Evolutionary conservation across 805 yeast species (phyloP).

Genomic region (Clavispora phyllophila): DNA sequence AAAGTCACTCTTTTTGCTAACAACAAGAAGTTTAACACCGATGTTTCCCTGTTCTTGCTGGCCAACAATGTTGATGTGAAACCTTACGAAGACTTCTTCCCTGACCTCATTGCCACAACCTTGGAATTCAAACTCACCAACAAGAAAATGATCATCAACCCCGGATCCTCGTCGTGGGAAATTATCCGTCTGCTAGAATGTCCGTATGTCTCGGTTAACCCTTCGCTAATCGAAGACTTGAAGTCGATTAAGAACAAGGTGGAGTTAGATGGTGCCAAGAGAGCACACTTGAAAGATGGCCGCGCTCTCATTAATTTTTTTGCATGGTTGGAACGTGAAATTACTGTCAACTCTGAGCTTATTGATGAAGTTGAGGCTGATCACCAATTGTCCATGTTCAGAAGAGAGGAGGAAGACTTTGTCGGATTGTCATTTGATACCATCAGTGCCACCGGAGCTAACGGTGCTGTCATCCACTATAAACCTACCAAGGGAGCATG

Average conservation of each 20-base stretch:
- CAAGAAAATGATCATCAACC: constrained; percentile 27
- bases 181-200: constrained; percentile 31
- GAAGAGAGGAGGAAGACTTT: constrained; percentile 41
- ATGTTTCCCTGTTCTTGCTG: constrained; percentile 21
- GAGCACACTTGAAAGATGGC: constrained; percentile 56
- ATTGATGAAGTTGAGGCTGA: constrained; percentile 60
- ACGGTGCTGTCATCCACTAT: constrained; percentile 76
- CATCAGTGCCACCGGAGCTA: constrained; percentile 69
- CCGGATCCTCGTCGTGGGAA: constrained; percentile 34
- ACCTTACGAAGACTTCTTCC: constrained; percentile 44
- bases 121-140: constrained; percentile 26
- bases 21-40: constrained; percentile 32
- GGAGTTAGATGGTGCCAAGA: constrained; percentile 48
- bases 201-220: constrained; percentile 21
- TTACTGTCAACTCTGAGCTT: constrained; percentile 35
- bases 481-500: constrained; percentile 46
- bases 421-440: constrained; percentile 70
- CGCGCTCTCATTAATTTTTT: constrained; percentile 49
- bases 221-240: constrained; percentile 43
- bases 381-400: constrained; percentile 36
- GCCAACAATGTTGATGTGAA: constrained; percentile 26
- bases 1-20: constrained; percentile 40
- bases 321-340: constrained; percentile 55
- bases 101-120: constrained; percentile 35
- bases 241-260: constrained; percentile 47